A percentile compares a stretch with the other conserved stretches of the same genome.
Evolutionary conservation across 495 filamentous ascomycete genomes (phyloP).

Genomic region (Cudoniella acicularis): DNA sequence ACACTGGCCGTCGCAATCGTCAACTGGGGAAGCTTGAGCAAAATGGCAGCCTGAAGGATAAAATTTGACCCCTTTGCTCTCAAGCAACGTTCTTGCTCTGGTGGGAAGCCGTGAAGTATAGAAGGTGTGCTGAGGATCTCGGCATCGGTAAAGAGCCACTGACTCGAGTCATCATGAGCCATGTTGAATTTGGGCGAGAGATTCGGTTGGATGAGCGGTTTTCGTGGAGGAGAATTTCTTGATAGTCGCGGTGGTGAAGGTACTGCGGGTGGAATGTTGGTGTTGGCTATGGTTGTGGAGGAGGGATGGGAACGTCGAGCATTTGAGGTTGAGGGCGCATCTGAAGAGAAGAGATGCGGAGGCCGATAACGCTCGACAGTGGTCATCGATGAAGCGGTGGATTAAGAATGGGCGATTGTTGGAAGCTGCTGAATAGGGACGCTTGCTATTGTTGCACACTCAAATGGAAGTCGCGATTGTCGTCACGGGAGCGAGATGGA

Average conservation of each 20-base stretch:
- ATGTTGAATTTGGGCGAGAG: slow-evolving; percentile 21
- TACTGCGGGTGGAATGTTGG: slow-evolving; percentile 45
- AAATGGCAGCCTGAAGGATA: slow-evolving; percentile 88
- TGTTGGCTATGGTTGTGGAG: slow-evolving; percentile 40
- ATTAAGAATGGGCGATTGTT: too few relatives aligned
- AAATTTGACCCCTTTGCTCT: slow-evolving; percentile 93
- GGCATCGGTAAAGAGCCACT: slow-evolving; percentile 87
- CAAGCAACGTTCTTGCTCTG: slow-evolving; percentile 69
- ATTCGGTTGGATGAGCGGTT: slow-evolving; percentile 32
- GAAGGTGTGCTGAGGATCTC: slow-evolving; percentile 82
- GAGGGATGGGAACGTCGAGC: slow-evolving; percentile 32
- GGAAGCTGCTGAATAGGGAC: too few relatives aligned
- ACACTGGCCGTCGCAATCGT: slow-evolving; percentile 89
- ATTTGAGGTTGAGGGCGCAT: slow-evolving; percentile 32
- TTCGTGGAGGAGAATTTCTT: slow-evolving; percentile 47
- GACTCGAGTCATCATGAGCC: slow-evolving; percentile 37
- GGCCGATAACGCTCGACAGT: slow-evolving; percentile 49
- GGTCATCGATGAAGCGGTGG: slow-evolving; percentile 34
- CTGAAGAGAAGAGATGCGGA: slow-evolving; percentile 37
- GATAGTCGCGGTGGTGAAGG: slow-evolving; percentile 48
- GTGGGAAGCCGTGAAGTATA: slow-evolving; percentile 72
- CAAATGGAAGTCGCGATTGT: too few relatives aligned
- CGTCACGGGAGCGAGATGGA: too few relatives aligned
- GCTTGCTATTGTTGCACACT: too few relatives aligned
- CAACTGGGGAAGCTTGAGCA: slow-evolving; percentile 87